Percentiles rank a stretch among this genome's conserved stretches.
phyloP scores from a whole-genome alignment of 495 filamentous ascomycete genomes.

The Annulohypoxylon moriforme region DNA sequence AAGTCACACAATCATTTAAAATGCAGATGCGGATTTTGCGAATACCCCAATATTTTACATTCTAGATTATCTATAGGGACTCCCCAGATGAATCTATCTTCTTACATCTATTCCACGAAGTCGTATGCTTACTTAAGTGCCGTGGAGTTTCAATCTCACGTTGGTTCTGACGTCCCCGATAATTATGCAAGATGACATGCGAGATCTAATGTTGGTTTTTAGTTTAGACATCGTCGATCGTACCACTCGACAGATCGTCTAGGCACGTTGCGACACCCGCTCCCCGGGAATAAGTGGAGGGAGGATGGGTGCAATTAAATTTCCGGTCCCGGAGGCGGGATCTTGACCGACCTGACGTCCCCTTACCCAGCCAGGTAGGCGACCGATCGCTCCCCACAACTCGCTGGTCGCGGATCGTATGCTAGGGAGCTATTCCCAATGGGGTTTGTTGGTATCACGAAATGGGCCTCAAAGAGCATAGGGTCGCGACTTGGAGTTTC shows the following conservation, averaged over 20 bases:
- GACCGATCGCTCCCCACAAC: background rate
- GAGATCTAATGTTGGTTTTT: constrained; percentile 8
- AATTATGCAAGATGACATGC: constrained; percentile 8
- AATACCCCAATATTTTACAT: constrained; percentile 34
- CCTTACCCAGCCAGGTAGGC: constrained; percentile 4
- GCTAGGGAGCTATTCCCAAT: constrained; percentile 8
- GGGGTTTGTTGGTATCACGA: background rate
- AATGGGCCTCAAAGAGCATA: background rate
- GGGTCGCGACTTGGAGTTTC: background rate
- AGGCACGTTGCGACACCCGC: background rate
- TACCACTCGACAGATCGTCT: background rate
- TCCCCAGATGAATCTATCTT: constrained; percentile 14
- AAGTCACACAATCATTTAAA: constrained; percentile 32
- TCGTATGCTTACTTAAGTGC: background rate
- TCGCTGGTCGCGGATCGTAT: background rate
- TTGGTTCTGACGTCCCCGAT: background rate
- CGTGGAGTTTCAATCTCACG: too few species aligned
- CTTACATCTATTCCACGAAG: background rate
- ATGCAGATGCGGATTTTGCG: constrained; percentile 22
- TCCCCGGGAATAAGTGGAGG: background rate
- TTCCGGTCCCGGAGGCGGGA: constrained; percentile 15
- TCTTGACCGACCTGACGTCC: background rate
- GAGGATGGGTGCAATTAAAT: background rate
- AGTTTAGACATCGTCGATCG: constrained; percentile 10
- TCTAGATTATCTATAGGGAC: constrained; percentile 14